Conservation (phyloP, 1,284 basidiomycete genomes). For the Ganoderma resinaceum region DNA sequence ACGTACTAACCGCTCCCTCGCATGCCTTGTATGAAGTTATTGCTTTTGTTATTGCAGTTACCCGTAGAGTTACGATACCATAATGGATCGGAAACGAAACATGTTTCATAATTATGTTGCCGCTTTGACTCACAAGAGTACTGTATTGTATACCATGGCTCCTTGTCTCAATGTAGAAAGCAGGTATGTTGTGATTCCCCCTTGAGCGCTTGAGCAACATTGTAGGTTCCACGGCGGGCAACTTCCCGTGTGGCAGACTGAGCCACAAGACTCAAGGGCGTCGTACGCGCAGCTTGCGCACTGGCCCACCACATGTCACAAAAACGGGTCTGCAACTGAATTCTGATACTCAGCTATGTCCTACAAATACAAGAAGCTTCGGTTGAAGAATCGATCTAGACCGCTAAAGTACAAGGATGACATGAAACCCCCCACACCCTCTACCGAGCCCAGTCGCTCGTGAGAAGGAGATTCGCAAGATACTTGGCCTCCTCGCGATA, state of each 20-base stretch:
- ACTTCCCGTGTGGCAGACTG: background rate
- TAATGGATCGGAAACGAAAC: conserved; percentile 9
- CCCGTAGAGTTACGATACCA: conserved; percentile 20
- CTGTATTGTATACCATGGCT: too few relatives aligned
- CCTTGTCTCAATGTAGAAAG: too few relatives aligned
- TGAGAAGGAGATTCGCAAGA: conserved; percentile 60
- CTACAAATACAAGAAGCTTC: conserved; percentile 9
- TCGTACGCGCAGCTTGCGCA: background rate
- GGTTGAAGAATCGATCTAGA: too few relatives aligned
- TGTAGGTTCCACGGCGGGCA: background rate
- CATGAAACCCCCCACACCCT: background rate
- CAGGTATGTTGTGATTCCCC: too few relatives aligned
- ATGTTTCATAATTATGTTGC: background rate
- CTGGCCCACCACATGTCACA: background rate
- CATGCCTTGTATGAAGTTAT: conserved; percentile 24
- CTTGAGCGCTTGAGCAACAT: too few relatives aligned
- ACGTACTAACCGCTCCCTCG: conserved; percentile 8
- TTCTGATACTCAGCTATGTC: background rate
- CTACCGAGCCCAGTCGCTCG: conserved; percentile 31
- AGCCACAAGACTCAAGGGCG: background rate
- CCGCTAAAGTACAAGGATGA: background rate
- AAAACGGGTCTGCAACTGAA: background rate
- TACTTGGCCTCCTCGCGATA: conserved; percentile 74
- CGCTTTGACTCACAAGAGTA: background rate
- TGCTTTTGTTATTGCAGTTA: conserved; percentile 16